Evolutionary conservation across 306 rosid genomes (phyloP), one percentile per base, ranked within the genome.

Genomic region (Geum urbanum): DNA sequence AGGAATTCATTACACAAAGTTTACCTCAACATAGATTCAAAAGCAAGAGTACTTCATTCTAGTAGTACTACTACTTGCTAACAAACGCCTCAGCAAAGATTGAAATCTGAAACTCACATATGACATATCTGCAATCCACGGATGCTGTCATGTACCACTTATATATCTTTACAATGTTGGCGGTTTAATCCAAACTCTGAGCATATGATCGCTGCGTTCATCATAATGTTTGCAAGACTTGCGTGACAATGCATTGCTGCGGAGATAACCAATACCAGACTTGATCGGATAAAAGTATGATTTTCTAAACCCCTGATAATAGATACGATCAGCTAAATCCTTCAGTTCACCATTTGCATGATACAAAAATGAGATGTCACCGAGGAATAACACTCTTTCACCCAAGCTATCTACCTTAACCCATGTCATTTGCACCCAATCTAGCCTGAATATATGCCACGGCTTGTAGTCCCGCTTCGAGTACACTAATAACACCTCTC

Each of bases 361-460:
- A 44, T 41, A 41, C 52, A 63, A 18, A 19, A 63, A 20, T 13
- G 68, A 63, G n/a, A 63, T 43, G 8, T 63, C 68, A 63, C 68
- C 68, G 3, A 63, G 32, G 24, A 63, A 63, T 43, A 63, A 18
- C 49, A 43, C 68, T 43, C 68, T 63, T 43, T 44, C 20, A 4
- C 68, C 52, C 68, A 63, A 63, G 68, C 68, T 44, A 44, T 41
- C 68, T 20, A 4, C 39, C 68, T 63, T 63, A 9, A 63, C 39
- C 68, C 68, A 63, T 41, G 14, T 63, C 68, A 63, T 41, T 43
- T 63, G 32, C 68, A 44, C 19, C 68, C 68, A 63, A 43, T 63
- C 68, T 12, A 63, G 68, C 52, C 50, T 63, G 68, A 43, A 63
- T 19, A 63, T 63, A 5, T 63, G 52, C 68, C 68, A 63, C 5